Percentiles rank a stretch among this genome's conserved stretches.
phyloP scores from a whole-genome alignment of 306 rosid species.

The Aeschynomene evenia region DNA sequence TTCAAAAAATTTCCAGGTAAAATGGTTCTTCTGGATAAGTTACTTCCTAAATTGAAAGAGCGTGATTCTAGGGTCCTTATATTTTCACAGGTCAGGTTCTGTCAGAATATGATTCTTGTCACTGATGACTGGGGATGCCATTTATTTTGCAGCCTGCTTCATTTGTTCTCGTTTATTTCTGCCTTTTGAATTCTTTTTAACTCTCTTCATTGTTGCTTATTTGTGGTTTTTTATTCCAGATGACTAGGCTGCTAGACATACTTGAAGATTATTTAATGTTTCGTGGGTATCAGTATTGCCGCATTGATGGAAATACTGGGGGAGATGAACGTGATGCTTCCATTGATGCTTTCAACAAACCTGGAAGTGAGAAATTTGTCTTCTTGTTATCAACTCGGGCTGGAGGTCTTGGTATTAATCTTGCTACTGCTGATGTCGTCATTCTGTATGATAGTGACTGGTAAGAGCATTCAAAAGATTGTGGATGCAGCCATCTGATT shows the following conservation, averaged over 20 bases:
- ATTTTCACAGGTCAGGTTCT: constrained; percentile 66
- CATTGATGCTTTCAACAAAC: constrained; percentile 86
- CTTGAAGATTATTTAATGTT: constrained; percentile 94
- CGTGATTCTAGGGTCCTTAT: constrained; percentile 98
- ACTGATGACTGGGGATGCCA: constrained; percentile 11
- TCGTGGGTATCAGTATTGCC: constrained; percentile 88
- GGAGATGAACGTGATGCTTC: constrained; percentile 99
- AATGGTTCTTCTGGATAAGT: constrained; percentile 98
- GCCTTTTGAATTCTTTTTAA: not conserved
- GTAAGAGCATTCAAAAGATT: constrained; percentile 43
- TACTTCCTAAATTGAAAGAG: constrained; percentile 94
- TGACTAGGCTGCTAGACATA: constrained; percentile 96
- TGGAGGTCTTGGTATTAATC: constrained; percentile 99
- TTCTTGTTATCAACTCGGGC: constrained; percentile 92
- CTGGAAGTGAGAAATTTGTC: constrained; percentile 98
- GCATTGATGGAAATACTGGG: constrained; percentile 98
- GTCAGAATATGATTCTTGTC: constrained; percentile 13
- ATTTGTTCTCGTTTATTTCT: constrained; percentile 17
- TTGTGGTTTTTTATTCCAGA: constrained; percentile 44
- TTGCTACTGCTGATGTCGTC: constrained; percentile 99
- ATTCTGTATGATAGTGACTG: constrained; percentile 98
- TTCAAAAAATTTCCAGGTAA: constrained; percentile 56
- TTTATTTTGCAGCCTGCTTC: constrained; percentile 5
- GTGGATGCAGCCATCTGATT: constrained; percentile 15
- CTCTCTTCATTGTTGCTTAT: not conserved